Evolutionary conservation across 2,329 filamentous ascomycete genomes (phyloP).

Genomic region (Penicillium occitanis): DNA sequence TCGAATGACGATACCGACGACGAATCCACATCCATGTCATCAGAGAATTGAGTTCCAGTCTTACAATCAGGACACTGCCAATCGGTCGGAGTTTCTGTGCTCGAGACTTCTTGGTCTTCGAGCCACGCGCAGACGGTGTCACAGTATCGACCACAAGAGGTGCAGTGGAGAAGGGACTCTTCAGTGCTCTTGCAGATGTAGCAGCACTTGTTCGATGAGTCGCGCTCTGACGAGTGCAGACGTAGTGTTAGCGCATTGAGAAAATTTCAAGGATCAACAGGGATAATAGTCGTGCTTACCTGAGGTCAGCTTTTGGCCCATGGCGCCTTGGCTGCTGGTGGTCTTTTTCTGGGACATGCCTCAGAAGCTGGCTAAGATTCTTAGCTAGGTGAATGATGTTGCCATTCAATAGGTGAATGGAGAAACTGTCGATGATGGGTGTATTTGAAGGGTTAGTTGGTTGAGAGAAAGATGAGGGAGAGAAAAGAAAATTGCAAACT

Average conservation of each 20-base stretch:
- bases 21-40: neutral
- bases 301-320: constrained; percentile 5
- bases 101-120: neutral
- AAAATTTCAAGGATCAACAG: neutral
- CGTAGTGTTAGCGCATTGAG: neutral
- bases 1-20: neutral
- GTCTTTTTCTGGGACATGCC: neutral
- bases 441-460: neutral
- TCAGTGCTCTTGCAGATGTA: constrained; percentile 1
- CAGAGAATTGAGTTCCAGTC: neutral
- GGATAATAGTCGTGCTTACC: neutral
- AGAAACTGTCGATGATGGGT: neutral
- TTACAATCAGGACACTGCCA: constrained; percentile 4
- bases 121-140: constrained; percentile 1
- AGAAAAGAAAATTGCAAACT: neutral
- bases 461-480: neutral
- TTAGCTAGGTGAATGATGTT: too few species aligned
- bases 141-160: neutral
- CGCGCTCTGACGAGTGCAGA: neutral
- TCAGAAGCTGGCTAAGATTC: too few species aligned
- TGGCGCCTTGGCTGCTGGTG: neutral
- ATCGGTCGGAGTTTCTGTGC: neutral
- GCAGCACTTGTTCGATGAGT: neutral
- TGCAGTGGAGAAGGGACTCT: neutral
- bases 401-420: too few species aligned